phyloP scores from a whole-genome alignment of 2,329 filamentous ascomycete species.

The Penicillium sp. region DNA sequence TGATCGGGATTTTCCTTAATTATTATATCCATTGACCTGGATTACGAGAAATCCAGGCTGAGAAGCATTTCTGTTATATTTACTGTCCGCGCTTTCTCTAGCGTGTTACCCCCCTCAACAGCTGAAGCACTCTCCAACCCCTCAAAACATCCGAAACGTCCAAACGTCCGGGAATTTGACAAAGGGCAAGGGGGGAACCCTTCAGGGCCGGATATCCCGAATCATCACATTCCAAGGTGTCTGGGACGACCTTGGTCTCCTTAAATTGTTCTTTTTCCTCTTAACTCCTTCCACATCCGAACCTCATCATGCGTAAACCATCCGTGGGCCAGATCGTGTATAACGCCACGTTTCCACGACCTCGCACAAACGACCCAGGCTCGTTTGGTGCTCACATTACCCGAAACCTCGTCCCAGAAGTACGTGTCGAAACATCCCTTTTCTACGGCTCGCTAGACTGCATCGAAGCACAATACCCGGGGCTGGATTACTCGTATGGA shows the following conservation, averaged over 20 bases:
- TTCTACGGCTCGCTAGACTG: slow-evolving; percentile 65
- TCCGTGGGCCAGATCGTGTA: slow-evolving; percentile 59
- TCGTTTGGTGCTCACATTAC: slow-evolving; percentile 60
- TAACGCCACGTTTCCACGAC: slow-evolving; percentile 57
- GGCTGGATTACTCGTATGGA: slow-evolving; percentile 61
- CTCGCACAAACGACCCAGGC: slow-evolving; percentile 55
- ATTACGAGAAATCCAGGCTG: background rate
- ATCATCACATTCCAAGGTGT: slow-evolving; percentile 7
- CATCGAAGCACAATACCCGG: slow-evolving; percentile 65
- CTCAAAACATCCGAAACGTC: background rate
- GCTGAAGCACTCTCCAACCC: background rate
- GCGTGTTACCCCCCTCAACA: background rate
- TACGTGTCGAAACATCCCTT: slow-evolving; percentile 61
- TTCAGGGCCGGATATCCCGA: background rate
- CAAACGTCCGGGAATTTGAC: slow-evolving; percentile 4
- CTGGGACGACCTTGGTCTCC: slow-evolving; percentile 1
- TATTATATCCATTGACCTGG: background rate
- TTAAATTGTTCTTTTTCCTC: background rate
- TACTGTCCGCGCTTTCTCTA: background rate
- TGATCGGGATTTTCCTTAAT: slow-evolving; percentile 1
- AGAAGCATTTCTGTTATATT: background rate
- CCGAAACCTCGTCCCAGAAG: slow-evolving; percentile 62
- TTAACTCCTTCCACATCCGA: slow-evolving; percentile 3
- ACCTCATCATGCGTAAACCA: slow-evolving; percentile 58
- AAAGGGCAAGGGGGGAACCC: slow-evolving; percentile 9